phyloP scores from a whole-genome alignment of 805 yeast species.

The Suhomyces faveliae region DNA sequence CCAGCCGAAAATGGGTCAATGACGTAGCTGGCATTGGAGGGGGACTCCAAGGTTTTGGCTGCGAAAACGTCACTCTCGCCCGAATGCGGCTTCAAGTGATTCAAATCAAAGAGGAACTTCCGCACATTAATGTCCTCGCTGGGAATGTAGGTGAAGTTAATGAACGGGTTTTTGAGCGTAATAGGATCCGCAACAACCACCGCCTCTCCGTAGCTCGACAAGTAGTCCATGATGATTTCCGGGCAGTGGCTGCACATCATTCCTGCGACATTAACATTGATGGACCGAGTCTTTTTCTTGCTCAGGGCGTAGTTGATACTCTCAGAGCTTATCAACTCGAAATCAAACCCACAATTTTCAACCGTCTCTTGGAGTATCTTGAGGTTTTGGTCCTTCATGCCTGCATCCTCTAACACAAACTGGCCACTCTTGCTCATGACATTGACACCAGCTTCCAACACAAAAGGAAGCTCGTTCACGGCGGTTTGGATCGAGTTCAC shows the following conservation, averaged over 20 bases:
- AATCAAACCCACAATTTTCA: conserved; percentile 69
- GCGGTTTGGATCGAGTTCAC: conserved; percentile 53
- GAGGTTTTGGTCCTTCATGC: conserved; percentile 23
- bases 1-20: conserved; percentile 25
- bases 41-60: not conserved
- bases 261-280: conserved; percentile 57
- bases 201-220: conserved; percentile 55
- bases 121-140: conserved; percentile 52
- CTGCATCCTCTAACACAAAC: conserved; percentile 51
- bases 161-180: conserved; percentile 53
- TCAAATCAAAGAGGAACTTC: conserved; percentile 49
- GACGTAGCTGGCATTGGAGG: not conserved
- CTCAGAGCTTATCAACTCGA: conserved; percentile 43
- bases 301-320: conserved; percentile 48
- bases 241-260: conserved; percentile 77
- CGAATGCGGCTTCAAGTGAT: conserved; percentile 35
- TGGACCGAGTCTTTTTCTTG: conserved; percentile 51
- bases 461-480: conserved; percentile 48
- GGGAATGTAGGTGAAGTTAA: conserved; percentile 67
- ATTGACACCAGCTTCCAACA: conserved; percentile 53
- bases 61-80: not conserved
- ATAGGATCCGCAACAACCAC: conserved; percentile 55
- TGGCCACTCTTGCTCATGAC: conserved; percentile 60
- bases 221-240: conserved; percentile 46
- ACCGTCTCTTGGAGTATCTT: conserved; percentile 47